phyloP scores from a whole-genome alignment of 192 early-diverging fungal genomes.

The Entomortierella chlamydospora region DNA sequence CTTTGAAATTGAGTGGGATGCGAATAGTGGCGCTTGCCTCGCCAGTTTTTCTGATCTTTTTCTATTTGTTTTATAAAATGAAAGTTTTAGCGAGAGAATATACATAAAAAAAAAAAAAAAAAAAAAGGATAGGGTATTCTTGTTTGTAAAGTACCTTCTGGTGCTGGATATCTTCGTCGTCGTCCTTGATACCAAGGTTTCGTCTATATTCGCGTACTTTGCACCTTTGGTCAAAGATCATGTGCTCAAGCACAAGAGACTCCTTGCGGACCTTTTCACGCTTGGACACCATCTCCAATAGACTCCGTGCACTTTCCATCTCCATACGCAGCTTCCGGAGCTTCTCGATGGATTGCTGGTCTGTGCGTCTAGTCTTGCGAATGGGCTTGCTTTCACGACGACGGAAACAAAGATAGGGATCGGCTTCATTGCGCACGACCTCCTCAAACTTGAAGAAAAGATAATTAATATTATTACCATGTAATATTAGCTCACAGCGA shows the following conservation, averaged over 20 bases:
- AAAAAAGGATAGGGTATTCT: background rate
- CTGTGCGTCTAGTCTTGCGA: slow-evolving; percentile 88
- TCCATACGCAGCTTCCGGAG: slow-evolving; percentile 84
- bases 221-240: slow-evolving; percentile 77
- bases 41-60: slow-evolving; percentile 45
- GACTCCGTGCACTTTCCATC: slow-evolving; percentile 76
- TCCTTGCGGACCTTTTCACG: slow-evolving; percentile 85
- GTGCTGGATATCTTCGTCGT: slow-evolving; percentile 50
- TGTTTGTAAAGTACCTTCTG: slow-evolving; percentile 29
- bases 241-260: slow-evolving; percentile 77
- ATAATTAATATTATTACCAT: too few species aligned
- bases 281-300: slow-evolving; percentile 84
- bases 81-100: background rate
- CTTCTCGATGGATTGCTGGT: slow-evolving; percentile 88
- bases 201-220: slow-evolving; percentile 72
- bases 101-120: background rate
- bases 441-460: slow-evolving; percentile 66
- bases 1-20: slow-evolving; percentile 67
- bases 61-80: slow-evolving; percentile 19
- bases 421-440: slow-evolving; percentile 73
- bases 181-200: slow-evolving; percentile 75
- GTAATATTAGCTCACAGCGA: too few species aligned
- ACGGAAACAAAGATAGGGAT: slow-evolving; percentile 98
- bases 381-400: slow-evolving; percentile 90
- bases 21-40: slow-evolving; percentile 66